Conservation (phyloP, 2,329 filamentous ascomycete genomes). For the Epichloe hybrida region DNA sequence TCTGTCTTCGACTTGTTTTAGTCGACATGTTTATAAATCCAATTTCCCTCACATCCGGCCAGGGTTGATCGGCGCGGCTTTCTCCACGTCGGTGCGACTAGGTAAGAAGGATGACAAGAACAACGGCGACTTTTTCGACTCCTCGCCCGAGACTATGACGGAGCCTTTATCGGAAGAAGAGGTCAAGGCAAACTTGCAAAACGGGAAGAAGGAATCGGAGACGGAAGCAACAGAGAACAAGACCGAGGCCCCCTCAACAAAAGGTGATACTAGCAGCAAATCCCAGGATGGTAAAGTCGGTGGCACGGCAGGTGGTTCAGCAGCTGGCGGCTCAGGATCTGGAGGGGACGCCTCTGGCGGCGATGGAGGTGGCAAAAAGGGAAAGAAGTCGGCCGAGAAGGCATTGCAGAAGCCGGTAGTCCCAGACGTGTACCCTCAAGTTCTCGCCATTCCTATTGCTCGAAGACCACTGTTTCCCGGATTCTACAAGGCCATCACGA, state of each 20-base stretch:
- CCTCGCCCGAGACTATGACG: slow-evolving; percentile 24
- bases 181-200: slow-evolving; percentile 35
- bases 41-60: slow-evolving; percentile 17
- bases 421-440: slow-evolving; percentile 91
- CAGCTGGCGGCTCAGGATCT: slow-evolving; percentile 34
- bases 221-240: slow-evolving; percentile 35
- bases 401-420: slow-evolving; percentile 77
- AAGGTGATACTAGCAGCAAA: slow-evolving; percentile 25
- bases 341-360: slow-evolving; percentile 41
- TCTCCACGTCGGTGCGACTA: slow-evolving; percentile 23
- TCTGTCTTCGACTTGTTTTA: slow-evolving; percentile 15
- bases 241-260: slow-evolving; percentile 29
- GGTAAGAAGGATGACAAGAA: slow-evolving; percentile 24
- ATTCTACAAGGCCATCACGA: slow-evolving; percentile 98
- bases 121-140: slow-evolving; percentile 38
- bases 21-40: slow-evolving; percentile 19
- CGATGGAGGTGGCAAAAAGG: slow-evolving; percentile 54
- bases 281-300: slow-evolving; percentile 38
- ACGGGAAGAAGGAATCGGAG: slow-evolving; percentile 28
- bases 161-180: slow-evolving; percentile 41
- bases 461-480: slow-evolving; percentile 90
- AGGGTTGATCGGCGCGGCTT: slow-evolving; percentile 17
- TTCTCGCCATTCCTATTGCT: slow-evolving; percentile 92
- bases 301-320: slow-evolving; percentile 31
- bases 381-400: slow-evolving; percentile 58